Base-by-base conservation (phyloP, 2,329 filamentous ascomycete genomes). In the Westerdykella ornata region DNA sequence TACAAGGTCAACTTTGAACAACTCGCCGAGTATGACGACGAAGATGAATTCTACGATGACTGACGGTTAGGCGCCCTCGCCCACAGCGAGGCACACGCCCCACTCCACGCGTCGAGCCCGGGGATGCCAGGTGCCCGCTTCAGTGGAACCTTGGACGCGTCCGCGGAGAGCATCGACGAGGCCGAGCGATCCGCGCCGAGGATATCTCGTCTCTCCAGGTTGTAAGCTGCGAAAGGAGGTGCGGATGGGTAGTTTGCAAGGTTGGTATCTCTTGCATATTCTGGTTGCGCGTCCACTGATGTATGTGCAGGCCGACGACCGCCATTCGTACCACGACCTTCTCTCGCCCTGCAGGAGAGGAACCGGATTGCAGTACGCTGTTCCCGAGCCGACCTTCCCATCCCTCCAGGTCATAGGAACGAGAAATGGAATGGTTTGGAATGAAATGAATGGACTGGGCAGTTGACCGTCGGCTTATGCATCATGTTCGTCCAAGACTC, bases 1-100 rank as follows among this genome's bases (percentile, higher is more conserved):
- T 98, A 98, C 82, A 96, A 96, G 77, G 88, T 98, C 77, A 98
- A 98, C 77, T 98, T 98, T 73, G 94, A 98, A 73, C 94, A 98
- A 72, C 79, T 98, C 70, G 85, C 84, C 69, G 92, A 97, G 68
- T 77, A 85, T 63, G 89, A 94, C 68, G 70, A 73, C 47, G 90
- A 97, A 68, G 72, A 74, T 54, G 90, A 97, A 68, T 90, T 90
- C 71, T 96, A 94, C 75, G 82, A 85, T 68, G 80, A 94, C 92
- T 90, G 85, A 90, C 85, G 82, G 78, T 80, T 81, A 80, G 80
- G 86, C 75, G 76, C 78, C 86, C 86, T 90, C 85, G 85, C 83
- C 71, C 68, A 73, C 68, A 77, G 82, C 87, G 89, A 94, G 89
- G 88, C 84, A 80, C 75, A 75, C 75, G 75, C 77, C 82, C 84